A percentile compares a stretch with the other conserved stretches of the same genome.
phyloP scores from a whole-genome alignment of 1,139 yeast genomes.

The Hyphopichia fennica region DNA sequence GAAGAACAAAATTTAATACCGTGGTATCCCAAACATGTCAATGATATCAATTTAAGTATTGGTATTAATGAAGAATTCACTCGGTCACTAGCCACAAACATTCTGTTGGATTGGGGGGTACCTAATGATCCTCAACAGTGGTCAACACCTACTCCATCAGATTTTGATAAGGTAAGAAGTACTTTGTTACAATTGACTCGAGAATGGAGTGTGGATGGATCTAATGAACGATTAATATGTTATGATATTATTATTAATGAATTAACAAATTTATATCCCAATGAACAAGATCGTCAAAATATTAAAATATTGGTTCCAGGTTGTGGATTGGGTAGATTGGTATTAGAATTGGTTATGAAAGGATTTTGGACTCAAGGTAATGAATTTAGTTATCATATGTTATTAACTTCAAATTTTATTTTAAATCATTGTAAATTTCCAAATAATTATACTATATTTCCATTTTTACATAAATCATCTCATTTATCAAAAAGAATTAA shows the following conservation, averaged over 20 bases:
- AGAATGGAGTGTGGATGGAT: conserved; percentile 76
- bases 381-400: conserved; percentile 82
- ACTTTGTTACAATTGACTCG: conserved; percentile 64
- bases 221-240: conserved; percentile 47
- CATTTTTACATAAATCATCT: conserved; percentile 55
- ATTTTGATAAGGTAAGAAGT: conserved; percentile 62
- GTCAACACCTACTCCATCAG: conserved; percentile 44
- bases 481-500: conserved; percentile 43
- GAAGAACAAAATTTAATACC: conserved; percentile 48
- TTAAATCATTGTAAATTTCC: conserved; percentile 51
- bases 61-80: conserved; percentile 50
- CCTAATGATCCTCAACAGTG: conserved; percentile 40
- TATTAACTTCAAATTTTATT: conserved; percentile 63
- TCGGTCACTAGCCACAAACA: conserved; percentile 42
- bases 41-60: conserved; percentile 46
- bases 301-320: conserved; percentile 72
- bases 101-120: conserved; percentile 59
- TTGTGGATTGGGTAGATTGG: conserved; percentile 77
- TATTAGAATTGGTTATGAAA: conserved; percentile 63
- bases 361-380: conserved; percentile 85
- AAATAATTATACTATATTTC: conserved; percentile 46
- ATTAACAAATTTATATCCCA: conserved; percentile 46
- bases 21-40: conserved; percentile 52
- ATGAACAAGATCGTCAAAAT: conserved; percentile 31
- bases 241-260: conserved; percentile 48